Conservation (phyloP, 2,329 filamentous ascomycete genomes). For the Scedosporium aurantiacum region DNA sequence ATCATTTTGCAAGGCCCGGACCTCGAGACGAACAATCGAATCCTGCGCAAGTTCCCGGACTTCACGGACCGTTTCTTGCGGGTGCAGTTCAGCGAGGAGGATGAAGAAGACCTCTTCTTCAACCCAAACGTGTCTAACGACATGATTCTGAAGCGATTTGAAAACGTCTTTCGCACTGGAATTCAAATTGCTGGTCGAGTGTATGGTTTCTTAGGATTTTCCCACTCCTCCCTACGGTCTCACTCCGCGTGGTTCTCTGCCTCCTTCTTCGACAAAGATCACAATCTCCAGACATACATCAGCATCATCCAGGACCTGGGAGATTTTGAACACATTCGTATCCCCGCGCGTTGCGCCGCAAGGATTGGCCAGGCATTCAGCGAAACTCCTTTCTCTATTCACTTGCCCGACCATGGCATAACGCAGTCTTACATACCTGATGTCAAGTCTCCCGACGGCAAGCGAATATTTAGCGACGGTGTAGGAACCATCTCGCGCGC, state of each 20-base stretch:
- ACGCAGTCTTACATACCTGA: constrained; percentile 30
- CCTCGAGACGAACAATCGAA: constrained; percentile 56
- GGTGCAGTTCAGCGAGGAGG: constrained; percentile 65
- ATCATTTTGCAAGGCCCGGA: constrained; percentile 49
- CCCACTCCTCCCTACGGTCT: constrained; percentile 63
- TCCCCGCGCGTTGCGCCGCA: constrained; percentile 46
- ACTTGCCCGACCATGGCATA: constrained; percentile 28
- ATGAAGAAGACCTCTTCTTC: constrained; percentile 51
- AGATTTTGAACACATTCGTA: constrained; percentile 36
- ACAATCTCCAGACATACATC: constrained; percentile 22
- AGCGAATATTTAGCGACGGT: constrained; percentile 65
- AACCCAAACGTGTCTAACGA: constrained; percentile 37
- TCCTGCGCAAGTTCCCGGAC: constrained; percentile 53
- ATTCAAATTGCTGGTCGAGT: constrained; percentile 52
- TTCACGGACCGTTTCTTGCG: constrained; percentile 55
- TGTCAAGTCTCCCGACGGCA: constrained; percentile 35
- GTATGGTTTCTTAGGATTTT: constrained; percentile 65
- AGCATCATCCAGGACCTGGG: constrained; percentile 38
- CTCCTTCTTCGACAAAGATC: constrained; percentile 27
- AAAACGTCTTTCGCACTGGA: constrained; percentile 42
- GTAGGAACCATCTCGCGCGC: constrained; percentile 60
- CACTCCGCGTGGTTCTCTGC: constrained; percentile 58
- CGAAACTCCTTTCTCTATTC: constrained; percentile 57
- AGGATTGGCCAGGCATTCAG: constrained; percentile 60
- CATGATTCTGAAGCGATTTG: constrained; percentile 48